These are phyloP conservation scores for Penicillium sp. DNA, from an alignment of 2,329 filamentous ascomycete genomes.

Conservation along the genomic window DNA sequence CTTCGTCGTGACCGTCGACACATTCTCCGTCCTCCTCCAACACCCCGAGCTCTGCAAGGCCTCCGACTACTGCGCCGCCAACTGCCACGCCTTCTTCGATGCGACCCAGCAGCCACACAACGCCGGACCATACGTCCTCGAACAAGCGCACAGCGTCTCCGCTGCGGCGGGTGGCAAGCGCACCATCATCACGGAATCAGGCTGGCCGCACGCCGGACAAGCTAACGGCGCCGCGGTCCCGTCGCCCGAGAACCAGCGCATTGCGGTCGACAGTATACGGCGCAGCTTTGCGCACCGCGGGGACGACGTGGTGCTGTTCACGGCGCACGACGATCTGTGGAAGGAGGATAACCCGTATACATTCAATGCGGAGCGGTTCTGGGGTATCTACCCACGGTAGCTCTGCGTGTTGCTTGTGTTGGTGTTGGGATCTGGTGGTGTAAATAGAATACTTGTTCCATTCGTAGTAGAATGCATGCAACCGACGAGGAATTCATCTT, in stretches of 20 bases:
- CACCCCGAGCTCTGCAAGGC: slow-evolving; percentile 68
- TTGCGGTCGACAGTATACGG: slow-evolving; percentile 65
- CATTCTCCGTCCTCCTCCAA: slow-evolving; percentile 63
- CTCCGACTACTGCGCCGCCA: slow-evolving; percentile 76
- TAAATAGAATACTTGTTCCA: slow-evolving; percentile 1
- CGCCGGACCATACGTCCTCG: slow-evolving; percentile 65
- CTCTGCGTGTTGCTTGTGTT: neutral
- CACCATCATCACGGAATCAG: slow-evolving; percentile 75
- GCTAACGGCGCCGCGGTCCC: slow-evolving; percentile 68
- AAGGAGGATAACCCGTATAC: slow-evolving; percentile 63
- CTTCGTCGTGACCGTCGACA: slow-evolving; percentile 76
- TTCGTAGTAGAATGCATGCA: too few relatives aligned
- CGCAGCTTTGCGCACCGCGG: slow-evolving; percentile 50
- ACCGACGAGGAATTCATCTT: too few relatives aligned
- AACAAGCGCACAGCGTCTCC: slow-evolving; percentile 52
- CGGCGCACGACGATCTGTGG: slow-evolving; percentile 76
- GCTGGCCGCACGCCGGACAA: slow-evolving; percentile 72
- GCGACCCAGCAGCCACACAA: slow-evolving; percentile 55
- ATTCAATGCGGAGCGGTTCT: slow-evolving; percentile 71
- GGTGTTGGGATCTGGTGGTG: neutral
- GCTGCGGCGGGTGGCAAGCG: slow-evolving; percentile 54
- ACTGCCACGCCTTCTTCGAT: slow-evolving; percentile 84
- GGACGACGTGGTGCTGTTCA: slow-evolving; percentile 64
- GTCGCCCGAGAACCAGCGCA: slow-evolving; percentile 61
- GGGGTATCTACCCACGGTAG: slow-evolving; percentile 56